phyloP scores from a whole-genome alignment of 192 early-diverging fungal species.

The Linderina pennispora region DNA sequence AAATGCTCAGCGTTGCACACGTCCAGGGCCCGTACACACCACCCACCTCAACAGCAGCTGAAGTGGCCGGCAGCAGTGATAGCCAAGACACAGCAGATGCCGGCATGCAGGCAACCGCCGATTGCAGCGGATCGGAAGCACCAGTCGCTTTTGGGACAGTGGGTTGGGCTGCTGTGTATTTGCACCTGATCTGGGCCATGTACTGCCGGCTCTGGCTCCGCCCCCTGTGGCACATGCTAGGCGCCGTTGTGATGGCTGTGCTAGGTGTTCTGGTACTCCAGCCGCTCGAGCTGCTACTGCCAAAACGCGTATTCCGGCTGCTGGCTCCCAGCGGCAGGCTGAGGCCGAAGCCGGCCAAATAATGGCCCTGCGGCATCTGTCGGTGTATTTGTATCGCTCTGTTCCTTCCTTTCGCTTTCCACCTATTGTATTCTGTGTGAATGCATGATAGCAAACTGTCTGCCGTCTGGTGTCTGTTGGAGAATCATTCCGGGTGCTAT shows the following conservation, averaged over 20 bases:
- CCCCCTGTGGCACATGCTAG: slow-evolving; percentile 12
- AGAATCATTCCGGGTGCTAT: no score
- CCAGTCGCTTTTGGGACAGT: slow-evolving; percentile 1
- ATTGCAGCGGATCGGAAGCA: no score
- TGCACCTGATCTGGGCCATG: slow-evolving; percentile 33
- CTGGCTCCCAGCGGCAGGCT: not conserved
- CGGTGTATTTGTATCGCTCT: not conserved
- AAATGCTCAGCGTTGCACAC: no score
- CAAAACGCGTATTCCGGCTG: not conserved
- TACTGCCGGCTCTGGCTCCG: slow-evolving; percentile 19
- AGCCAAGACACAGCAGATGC: not conserved
- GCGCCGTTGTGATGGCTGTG: slow-evolving; percentile 2
- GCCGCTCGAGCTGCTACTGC: slow-evolving; percentile 9
- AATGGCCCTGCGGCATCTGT: no score
- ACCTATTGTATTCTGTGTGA: no score
- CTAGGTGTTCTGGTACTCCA: slow-evolving; percentile 10
- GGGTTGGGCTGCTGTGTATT: slow-evolving; percentile 31
- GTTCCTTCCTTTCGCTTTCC: no score
- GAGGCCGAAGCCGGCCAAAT: no score
- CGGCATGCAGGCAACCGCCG: no score
- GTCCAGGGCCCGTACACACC: no score
- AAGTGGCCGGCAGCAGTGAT: not conserved
- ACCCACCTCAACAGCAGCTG: slow-evolving; percentile 27
- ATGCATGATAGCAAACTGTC: no score
- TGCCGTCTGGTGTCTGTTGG: no score